Conservation (phyloP, 768 basidiomycete genomes). For the Pisolithus sp. region DNA sequence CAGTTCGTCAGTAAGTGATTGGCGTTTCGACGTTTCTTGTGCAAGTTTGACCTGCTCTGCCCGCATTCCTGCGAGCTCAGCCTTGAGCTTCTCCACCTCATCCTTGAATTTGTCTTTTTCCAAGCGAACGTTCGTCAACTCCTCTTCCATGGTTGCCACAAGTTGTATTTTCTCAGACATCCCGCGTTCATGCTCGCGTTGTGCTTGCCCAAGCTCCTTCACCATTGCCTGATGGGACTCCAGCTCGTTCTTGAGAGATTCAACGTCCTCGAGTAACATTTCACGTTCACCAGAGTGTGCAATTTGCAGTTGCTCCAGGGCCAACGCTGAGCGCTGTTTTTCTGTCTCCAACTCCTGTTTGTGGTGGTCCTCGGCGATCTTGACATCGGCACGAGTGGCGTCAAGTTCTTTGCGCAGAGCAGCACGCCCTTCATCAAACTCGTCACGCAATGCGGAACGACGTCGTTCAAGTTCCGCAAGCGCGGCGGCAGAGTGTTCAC, state of each 20-base stretch:
- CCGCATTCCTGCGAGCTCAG: conserved; percentile 53
- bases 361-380: conserved; percentile 19
- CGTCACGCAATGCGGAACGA: conserved; percentile 44
- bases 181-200: conserved; percentile 39
- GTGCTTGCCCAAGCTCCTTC: conserved; percentile 34
- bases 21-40: conserved; percentile 68
- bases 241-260: conserved; percentile 45
- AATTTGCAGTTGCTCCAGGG: conserved; percentile 13
- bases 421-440: conserved; percentile 31
- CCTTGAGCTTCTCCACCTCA: conserved; percentile 42
- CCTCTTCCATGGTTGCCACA: conserved; percentile 44
- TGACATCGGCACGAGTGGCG: conserved; percentile 41
- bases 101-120: conserved; percentile 39
- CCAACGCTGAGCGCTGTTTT: conserved; percentile 19
- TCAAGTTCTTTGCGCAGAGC: conserved; percentile 48
- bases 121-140: conserved; percentile 36
- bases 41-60: conserved; percentile 56
- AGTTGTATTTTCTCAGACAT: conserved; percentile 44
- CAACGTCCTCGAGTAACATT: conserved; percentile 40
- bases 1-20: conserved; percentile 67
- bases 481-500: conserved; percentile 35
- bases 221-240: conserved; percentile 42
- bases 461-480: conserved; percentile 46
- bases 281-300: conserved; percentile 17
- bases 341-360: conserved; percentile 20